Conservation (phyloP, 2,329 filamentous ascomycete genomes). For the Aspergillus pseudoterreus region DNA sequence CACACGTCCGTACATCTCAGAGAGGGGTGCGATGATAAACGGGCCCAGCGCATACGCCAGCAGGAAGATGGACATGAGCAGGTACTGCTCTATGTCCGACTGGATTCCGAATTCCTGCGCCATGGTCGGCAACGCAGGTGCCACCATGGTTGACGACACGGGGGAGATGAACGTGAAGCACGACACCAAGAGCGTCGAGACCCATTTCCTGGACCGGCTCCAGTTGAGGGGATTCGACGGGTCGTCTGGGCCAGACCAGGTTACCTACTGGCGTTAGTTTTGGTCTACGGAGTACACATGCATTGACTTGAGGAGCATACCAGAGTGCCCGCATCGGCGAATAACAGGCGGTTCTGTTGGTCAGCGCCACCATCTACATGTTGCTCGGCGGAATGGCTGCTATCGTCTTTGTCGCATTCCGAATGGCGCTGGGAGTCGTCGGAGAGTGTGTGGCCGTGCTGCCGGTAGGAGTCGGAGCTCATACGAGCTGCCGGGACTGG, state of each 20-base stretch:
- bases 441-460: not conserved
- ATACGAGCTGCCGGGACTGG: not conserved
- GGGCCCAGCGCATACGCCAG: constrained; percentile 46
- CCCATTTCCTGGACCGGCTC: constrained; percentile 55
- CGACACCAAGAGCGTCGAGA: constrained; percentile 51
- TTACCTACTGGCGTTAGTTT: constrained; percentile 2
- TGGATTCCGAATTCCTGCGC: constrained; percentile 51
- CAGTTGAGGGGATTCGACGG: constrained; percentile 51
- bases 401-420: not conserved
- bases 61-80: constrained; percentile 54
- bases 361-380: not conserved
- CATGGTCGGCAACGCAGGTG: constrained; percentile 51
- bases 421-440: not conserved
- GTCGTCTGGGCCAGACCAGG: constrained; percentile 39
- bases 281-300: no score
- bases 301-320: not conserved
- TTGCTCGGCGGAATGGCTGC: not conserved
- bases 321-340: not conserved
- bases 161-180: constrained; percentile 60
- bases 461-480: not conserved
- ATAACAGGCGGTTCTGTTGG: not conserved
- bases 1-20: constrained; percentile 17
- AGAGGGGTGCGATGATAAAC: constrained; percentile 14
- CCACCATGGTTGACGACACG: constrained; percentile 59
- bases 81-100: constrained; percentile 39